phyloP scores from a whole-genome alignment of 2,329 filamentous ascomycete genomes.

The Ophiostoma tasmaniense region DNA sequence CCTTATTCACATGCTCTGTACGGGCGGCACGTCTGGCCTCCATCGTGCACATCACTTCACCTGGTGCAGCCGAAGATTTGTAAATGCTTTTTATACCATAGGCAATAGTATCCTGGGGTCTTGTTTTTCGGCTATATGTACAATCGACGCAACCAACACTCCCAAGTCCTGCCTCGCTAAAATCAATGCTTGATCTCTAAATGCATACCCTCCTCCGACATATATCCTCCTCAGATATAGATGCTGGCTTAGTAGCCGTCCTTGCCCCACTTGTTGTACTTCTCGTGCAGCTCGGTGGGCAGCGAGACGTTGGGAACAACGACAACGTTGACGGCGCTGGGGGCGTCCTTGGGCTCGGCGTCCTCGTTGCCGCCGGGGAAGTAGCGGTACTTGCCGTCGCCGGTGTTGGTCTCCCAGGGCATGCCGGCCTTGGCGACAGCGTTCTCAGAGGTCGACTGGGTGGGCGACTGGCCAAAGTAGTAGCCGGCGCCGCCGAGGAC shows the following conservation, averaged over 20 bases:
- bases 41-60: neutral
- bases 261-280: slow-evolving; percentile 99
- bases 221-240: neutral
- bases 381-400: slow-evolving; percentile 64
- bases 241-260: slow-evolving; percentile 61
- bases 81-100: neutral
- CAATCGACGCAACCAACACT: slow-evolving; percentile 2
- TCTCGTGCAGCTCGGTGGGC: slow-evolving; percentile 87
- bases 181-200: neutral
- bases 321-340: slow-evolving; percentile 89
- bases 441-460: slow-evolving; percentile 72
- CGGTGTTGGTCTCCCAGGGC: slow-evolving; percentile 74
- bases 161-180: neutral
- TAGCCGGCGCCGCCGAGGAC: slow-evolving; percentile 82
- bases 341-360: slow-evolving; percentile 74
- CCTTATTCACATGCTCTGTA: too few relatives aligned
- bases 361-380: slow-evolving; percentile 76
- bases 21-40: too few relatives aligned
- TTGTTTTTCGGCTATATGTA: slow-evolving; percentile 11
- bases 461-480: slow-evolving; percentile 82
- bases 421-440: slow-evolving; percentile 66
- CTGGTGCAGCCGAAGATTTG: neutral
- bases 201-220: neutral
- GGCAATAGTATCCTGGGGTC: neutral
- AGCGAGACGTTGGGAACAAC: slow-evolving; percentile 89